Base-by-base conservation (phyloP, 441 rosid genomes). In the Adansonia rubrostipa region DNA sequence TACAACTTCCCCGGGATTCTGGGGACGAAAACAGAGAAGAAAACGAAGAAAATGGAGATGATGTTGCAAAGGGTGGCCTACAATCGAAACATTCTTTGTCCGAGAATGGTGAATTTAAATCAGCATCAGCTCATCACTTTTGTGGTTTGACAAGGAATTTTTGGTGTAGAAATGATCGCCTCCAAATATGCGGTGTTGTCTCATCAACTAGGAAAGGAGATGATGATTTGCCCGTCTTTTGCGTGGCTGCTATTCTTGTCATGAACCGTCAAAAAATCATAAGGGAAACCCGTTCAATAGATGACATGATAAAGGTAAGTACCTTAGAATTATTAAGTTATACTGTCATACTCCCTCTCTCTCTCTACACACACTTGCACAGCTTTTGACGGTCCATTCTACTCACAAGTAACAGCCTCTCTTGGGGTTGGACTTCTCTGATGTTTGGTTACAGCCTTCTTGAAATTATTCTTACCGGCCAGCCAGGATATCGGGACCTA, bases 291-390 rank as follows among this genome's bases (percentile, higher is more conserved):
- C 91, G 80, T 20, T 93, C 99, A 24, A 86, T 93, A 62, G 99
- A 95, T 80, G 99, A 95, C 85, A 86, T 93, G 94, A 95, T 95
- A 79, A 94, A 93, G 97, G 99, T 86, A 87, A 75, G 86, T 82
- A 68, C 63, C 76, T 82, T 51, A 54, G 57, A 24, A 53, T 15
- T 65, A 24, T 64, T 63, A 17, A 36, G 73, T 61, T 75, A 72
- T 80, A 61, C 10, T 56, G n/a, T 77, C 65, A 65, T 58, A 70
- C 45, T 44, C 19, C 73, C 17, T 60, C 44, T 60, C n/a, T 54
- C 8, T n/a, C 36, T 28, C 36, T 1, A 36, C 1, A 47, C 42
- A 71, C 11, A 15, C 45, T 42, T 45, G 17, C 15, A 10, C 24
- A 57, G 42, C 54, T 20, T 28, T 42, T 40, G 54, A 57, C 10